phyloP scores from a whole-genome alignment of 2,329 filamentous ascomycete genomes.

The Elsinoe batatas region DNA sequence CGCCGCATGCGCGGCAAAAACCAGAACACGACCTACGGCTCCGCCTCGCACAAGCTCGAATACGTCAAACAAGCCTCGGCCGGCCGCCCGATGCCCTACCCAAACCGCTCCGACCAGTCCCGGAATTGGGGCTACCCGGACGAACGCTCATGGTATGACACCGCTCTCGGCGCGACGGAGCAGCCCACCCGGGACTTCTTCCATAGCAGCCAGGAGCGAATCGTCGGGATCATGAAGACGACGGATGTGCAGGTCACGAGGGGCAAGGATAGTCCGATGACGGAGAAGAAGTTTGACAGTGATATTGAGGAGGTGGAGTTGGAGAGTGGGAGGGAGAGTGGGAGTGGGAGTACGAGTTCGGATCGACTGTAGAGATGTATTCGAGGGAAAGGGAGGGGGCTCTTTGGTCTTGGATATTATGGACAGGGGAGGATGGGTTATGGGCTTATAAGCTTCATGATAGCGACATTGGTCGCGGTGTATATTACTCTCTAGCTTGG shows the following conservation, averaged over 20 bases:
- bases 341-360: constrained; percentile 3
- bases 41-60: constrained; percentile 1
- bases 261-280: constrained; percentile 2
- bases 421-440: not conserved
- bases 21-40: not conserved
- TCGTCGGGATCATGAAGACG: constrained; percentile 10
- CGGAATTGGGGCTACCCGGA: constrained; percentile 1
- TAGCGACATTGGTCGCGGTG: not conserved
- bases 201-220: constrained; percentile 8
- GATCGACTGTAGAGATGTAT: constrained; percentile 1
- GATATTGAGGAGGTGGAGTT: constrained; percentile 8
- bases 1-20: constrained; percentile 6
- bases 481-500: constrained; percentile 8
- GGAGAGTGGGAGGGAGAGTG: not conserved
- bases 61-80: constrained; percentile 4
- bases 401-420: not conserved
- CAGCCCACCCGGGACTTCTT: constrained; percentile 1
- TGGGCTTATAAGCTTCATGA: not conserved
- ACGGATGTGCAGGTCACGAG: constrained; percentile 8
- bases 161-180: not conserved
- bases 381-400: not conserved
- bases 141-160: constrained; percentile 4
- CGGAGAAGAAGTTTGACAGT: constrained; percentile 6
- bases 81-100: not conserved
- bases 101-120: not conserved